Conservation (phyloP, 352 stramenopile species). For the Phytophthora aleatoria region DNA sequence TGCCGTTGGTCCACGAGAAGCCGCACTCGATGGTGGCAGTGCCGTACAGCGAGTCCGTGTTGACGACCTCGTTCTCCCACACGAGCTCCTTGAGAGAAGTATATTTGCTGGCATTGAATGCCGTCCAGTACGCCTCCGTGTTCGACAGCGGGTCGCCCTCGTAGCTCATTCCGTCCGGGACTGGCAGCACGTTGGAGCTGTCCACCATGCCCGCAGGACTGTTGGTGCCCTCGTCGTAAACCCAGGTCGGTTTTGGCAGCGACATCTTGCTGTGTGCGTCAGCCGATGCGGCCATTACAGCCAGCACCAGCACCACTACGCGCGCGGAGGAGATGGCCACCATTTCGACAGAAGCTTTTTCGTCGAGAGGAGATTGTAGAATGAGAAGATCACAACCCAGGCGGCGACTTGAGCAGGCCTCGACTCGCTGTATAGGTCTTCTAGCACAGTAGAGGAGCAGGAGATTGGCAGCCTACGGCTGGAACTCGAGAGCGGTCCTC, state of each 20-base stretch:
- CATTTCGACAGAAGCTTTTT: slow-evolving; percentile 3
- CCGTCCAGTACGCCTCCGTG: slow-evolving; percentile 37
- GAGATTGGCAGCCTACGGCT: slow-evolving; percentile 7
- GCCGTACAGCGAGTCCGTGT: slow-evolving; percentile 38
- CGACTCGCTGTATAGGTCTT: background rate
- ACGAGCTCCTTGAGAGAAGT: slow-evolving; percentile 54
- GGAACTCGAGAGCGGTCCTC: slow-evolving; percentile 20
- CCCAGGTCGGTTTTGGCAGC: slow-evolving; percentile 38
- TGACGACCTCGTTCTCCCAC: slow-evolving; percentile 34
- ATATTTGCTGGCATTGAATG: slow-evolving; percentile 48
- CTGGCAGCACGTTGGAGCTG: slow-evolving; percentile 33
- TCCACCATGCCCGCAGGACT: slow-evolving; percentile 31
- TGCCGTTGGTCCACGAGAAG: slow-evolving; percentile 40
- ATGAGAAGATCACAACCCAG: slow-evolving; percentile 7
- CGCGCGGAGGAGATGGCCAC: slow-evolving; percentile 8
- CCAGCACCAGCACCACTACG: slow-evolving; percentile 14
- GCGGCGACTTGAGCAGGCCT: slow-evolving; percentile 6
- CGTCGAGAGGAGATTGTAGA: slow-evolving; percentile 14
- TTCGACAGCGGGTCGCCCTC: slow-evolving; percentile 36
- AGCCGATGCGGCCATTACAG: slow-evolving; percentile 18
- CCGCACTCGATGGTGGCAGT: slow-evolving; percentile 47
- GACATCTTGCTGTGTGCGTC: slow-evolving; percentile 40
- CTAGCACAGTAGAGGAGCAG: slow-evolving; percentile 10
- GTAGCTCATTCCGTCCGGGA: slow-evolving; percentile 33
- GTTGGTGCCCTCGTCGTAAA: slow-evolving; percentile 34